phyloP scores from a whole-genome alignment of 495 filamentous ascomycete species.

The Glarea lozoyensis region DNA sequence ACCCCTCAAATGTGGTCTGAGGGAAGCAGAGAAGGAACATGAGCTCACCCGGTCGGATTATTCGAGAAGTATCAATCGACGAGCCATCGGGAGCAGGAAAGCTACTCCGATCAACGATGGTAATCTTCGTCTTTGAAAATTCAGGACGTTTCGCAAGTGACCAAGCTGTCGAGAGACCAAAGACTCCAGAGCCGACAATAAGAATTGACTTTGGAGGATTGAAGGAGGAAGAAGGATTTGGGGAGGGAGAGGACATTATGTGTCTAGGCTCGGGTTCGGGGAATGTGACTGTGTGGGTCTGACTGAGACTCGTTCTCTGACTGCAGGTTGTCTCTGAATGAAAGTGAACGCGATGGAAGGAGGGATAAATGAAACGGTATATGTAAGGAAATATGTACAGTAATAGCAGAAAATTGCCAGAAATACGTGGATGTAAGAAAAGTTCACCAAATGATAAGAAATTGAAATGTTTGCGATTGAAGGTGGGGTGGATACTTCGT shows the following conservation, averaged over 20 bases:
- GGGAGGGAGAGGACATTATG: slow-evolving; percentile 1
- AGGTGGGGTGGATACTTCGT: too few species aligned
- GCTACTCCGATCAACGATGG: slow-evolving; percentile 59
- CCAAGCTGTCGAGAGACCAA: slow-evolving; percentile 63
- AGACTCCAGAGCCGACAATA: slow-evolving; percentile 71
- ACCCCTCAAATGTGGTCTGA: too few species aligned
- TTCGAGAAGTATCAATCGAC: slow-evolving; percentile 67
- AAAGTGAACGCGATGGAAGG: too few species aligned
- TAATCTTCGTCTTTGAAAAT: slow-evolving; percentile 49
- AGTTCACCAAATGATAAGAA: too few species aligned
- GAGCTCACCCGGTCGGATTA: slow-evolving; percentile 62
- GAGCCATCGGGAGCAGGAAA: slow-evolving; percentile 64
- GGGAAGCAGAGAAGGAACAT: too few species aligned
- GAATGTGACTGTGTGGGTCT: background rate
- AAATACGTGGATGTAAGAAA: background rate
- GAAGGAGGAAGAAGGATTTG: slow-evolving; percentile 5
- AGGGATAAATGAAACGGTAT: too few species aligned
- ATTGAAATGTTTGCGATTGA: too few species aligned
- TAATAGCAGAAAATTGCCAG: background rate
- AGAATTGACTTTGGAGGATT: slow-evolving; percentile 46
- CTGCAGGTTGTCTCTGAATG: too few species aligned
- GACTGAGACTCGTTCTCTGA: too few species aligned
- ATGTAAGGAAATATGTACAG: background rate
- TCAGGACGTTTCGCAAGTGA: slow-evolving; percentile 45
- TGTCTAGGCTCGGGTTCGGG: background rate